Conservation (phyloP, 371 early-diverging fungal species). For the Agmasoma carcini region DNA sequence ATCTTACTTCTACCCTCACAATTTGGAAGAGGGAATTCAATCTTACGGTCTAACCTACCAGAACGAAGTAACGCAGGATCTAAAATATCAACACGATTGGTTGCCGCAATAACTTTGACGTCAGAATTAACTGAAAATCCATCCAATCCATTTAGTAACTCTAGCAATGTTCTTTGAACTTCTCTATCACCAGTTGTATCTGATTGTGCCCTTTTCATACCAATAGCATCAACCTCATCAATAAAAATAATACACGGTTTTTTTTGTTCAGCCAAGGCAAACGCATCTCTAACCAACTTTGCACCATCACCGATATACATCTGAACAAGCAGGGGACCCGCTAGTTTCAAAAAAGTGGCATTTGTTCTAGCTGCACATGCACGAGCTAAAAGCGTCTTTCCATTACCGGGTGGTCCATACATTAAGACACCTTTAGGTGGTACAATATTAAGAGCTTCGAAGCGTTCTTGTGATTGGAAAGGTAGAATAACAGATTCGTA, state of each 20-base stretch:
- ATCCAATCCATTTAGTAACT: conserved; percentile 93
- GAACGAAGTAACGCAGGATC: conserved; percentile 96
- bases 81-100: conserved; percentile 96
- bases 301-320: conserved; percentile 99
- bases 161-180: conserved; percentile 98
- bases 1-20: conserved; percentile 92
- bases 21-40: conserved; percentile 96
- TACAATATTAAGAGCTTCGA: conserved; percentile 81
- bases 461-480: conserved; percentile 84
- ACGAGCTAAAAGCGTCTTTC: conserved; percentile 80
- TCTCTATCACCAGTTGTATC: conserved; percentile 96
- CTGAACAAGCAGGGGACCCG: conserved; percentile 91
- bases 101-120: conserved; percentile 99
- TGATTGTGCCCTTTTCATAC: conserved; percentile 90
- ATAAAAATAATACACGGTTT: conserved; percentile 98
- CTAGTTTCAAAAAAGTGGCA: conserved; percentile 80
- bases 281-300: conserved; percentile 89
- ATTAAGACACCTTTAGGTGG: conserved; percentile 92
- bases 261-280: conserved; percentile 90
- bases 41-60: conserved; percentile 96
- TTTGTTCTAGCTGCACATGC: conserved; percentile 93
- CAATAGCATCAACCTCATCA: conserved; percentile 98
- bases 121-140: conserved; percentile 86
- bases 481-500: conserved; percentile 95
- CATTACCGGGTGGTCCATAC: conserved; percentile 89